Conservation (phyloP, 2,329 filamentous ascomycete genomes). For the Cladophialophora bantiana region DNA sequence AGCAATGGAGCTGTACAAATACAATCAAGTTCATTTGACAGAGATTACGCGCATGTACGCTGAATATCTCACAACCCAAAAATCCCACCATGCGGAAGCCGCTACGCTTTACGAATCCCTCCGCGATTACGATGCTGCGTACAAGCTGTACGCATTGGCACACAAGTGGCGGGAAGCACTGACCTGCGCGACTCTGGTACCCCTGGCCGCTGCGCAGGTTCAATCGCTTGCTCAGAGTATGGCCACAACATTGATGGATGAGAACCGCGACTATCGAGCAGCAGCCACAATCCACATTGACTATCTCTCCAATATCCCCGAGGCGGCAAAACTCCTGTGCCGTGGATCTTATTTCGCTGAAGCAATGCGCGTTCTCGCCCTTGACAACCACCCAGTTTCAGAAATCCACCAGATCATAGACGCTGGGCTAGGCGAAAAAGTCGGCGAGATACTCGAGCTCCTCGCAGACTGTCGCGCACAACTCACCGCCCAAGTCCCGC, state of each 20-base stretch:
- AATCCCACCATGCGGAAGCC: constrained; percentile 81
- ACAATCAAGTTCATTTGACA: constrained; percentile 70
- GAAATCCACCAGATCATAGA: constrained; percentile 77
- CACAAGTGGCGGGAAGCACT: constrained; percentile 93
- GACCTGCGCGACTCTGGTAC: constrained; percentile 74
- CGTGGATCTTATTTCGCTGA: constrained; percentile 87
- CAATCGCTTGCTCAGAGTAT: constrained; percentile 73
- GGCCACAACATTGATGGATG: constrained; percentile 78
- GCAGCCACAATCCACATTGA: constrained; percentile 83
- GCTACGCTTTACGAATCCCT: constrained; percentile 90
- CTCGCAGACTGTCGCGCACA: constrained; percentile 92
- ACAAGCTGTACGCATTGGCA: constrained; percentile 81
- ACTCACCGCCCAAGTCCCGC: constrained; percentile 81
- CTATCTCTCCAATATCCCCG: constrained; percentile 75
- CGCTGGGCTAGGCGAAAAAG: constrained; percentile 77
- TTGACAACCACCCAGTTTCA: constrained; percentile 62
- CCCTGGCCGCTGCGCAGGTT: constrained; percentile 67
- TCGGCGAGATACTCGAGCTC: constrained; percentile 84
- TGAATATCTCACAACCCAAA: constrained; percentile 71
- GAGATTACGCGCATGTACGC: constrained; percentile 81
- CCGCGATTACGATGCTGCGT: constrained; percentile 74
- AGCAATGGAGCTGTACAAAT: constrained; percentile 82
- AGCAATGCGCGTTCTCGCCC: constrained; percentile 77
- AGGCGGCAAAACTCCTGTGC: constrained; percentile 79
- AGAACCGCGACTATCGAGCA: constrained; percentile 78